Percentiles rank a stretch among this genome's conserved stretches.
phyloP scores from a whole-genome alignment of 768 basidiomycete species.

The Boletus reticuloceps region DNA sequence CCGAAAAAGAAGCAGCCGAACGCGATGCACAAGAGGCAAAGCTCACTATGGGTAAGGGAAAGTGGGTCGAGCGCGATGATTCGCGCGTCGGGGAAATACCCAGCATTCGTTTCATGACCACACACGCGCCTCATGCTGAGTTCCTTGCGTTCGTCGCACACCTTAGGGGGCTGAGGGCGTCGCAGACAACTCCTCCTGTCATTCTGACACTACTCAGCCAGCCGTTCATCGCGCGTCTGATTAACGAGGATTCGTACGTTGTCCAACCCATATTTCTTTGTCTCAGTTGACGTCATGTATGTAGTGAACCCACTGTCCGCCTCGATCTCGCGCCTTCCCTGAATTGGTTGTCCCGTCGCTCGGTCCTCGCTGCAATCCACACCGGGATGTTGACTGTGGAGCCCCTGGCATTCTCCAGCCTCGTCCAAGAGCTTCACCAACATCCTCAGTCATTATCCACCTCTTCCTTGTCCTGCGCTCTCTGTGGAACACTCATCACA shows the following conservation, averaged over 20 bases:
- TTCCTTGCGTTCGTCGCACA: conserved; percentile 77
- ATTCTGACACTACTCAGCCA: conserved; percentile 74
- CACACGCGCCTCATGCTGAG: conserved; percentile 77
- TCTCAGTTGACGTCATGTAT: conserved; percentile 8
- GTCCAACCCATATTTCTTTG: neutral
- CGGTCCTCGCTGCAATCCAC: conserved; percentile 81
- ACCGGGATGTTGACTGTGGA: conserved; percentile 86
- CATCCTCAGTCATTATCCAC: conserved; percentile 44
- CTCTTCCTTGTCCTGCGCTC: conserved; percentile 63
- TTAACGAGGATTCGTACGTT: conserved; percentile 83
- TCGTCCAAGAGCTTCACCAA: conserved; percentile 54
- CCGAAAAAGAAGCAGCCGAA: conserved; percentile 64
- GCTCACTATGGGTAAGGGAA: conserved; percentile 61
- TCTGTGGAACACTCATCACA: conserved; percentile 63
- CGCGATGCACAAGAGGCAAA: conserved; percentile 48
- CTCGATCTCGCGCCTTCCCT: conserved; percentile 92
- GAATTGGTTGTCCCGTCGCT: conserved; percentile 89
- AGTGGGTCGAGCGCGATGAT: conserved; percentile 51
- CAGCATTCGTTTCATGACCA: conserved; percentile 51
- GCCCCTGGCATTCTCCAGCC: conserved; percentile 62
- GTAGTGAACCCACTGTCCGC: conserved; percentile 83
- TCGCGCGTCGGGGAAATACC: conserved; percentile 27
- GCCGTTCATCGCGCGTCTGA: conserved; percentile 74
- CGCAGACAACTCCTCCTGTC: conserved; percentile 57
- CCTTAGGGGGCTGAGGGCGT: conserved; percentile 62